phyloP scores from a whole-genome alignment of 2,329 filamentous ascomycete species.

The Aspergillus ochraceus region DNA sequence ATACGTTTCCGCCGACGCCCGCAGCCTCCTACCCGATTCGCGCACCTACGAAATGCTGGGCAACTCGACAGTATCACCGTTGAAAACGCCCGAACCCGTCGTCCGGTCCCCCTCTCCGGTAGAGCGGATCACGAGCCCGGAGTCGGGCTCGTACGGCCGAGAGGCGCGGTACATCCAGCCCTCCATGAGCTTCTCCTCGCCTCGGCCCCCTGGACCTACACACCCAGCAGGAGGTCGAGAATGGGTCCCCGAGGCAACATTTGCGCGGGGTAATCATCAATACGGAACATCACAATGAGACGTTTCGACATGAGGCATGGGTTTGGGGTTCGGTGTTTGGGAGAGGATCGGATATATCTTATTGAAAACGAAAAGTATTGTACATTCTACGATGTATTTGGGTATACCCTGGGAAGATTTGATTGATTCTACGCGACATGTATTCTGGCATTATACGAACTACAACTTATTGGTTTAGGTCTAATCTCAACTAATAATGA shows the following conservation, averaged over 20 bases:
- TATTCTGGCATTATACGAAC: background rate
- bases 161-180: slow-evolving; percentile 51
- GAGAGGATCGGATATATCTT: background rate
- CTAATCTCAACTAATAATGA: background rate
- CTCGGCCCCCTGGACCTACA: slow-evolving; percentile 41
- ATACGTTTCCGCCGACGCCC: slow-evolving; percentile 85
- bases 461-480: background rate
- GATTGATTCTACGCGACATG: background rate
- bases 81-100: slow-evolving; percentile 36
- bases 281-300: background rate
- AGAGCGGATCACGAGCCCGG: slow-evolving; percentile 17
- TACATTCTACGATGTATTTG: background rate
- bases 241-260: slow-evolving; percentile 40
- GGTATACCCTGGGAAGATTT: background rate
- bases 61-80: slow-evolving; percentile 16
- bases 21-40: slow-evolving; percentile 61
- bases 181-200: slow-evolving; percentile 50
- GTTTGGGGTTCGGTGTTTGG: background rate
- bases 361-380: background rate
- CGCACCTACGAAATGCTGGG: slow-evolving; percentile 79
- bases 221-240: slow-evolving; percentile 23
- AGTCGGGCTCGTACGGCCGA: slow-evolving; percentile 36
- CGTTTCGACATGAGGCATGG: background rate
- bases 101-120: slow-evolving; percentile 25
- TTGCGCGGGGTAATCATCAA: slow-evolving; percentile 25